Percentiles rank a stretch among this genome's conserved stretches.
phyloP scores from a whole-genome alignment of 2,329 filamentous ascomycete genomes.

The Aspergillus glaucus region DNA sequence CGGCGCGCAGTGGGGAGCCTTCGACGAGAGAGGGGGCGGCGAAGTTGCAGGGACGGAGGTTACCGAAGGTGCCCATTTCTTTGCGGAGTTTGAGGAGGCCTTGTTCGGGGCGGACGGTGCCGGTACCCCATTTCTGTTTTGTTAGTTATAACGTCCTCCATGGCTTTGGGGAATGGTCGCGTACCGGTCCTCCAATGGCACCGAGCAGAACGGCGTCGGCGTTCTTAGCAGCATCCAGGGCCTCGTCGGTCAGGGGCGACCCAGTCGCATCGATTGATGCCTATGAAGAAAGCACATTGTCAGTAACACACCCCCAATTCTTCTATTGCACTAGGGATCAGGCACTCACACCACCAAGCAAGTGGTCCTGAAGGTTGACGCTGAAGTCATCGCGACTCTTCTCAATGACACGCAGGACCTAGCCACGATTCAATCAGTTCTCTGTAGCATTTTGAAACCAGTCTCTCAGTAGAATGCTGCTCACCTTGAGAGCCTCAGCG shows the following conservation, averaged over 20 bases:
- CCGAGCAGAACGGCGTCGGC: slow-evolving; percentile 88
- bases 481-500: slow-evolving; percentile 77
- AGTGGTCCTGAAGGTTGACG: slow-evolving; percentile 85
- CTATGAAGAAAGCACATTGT: slow-evolving; percentile 40
- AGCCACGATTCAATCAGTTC: slow-evolving; percentile 3
- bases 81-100: slow-evolving; percentile 86
- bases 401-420: slow-evolving; percentile 77
- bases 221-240: slow-evolving; percentile 72
- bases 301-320: neutral
- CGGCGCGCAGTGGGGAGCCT: slow-evolving; percentile 77
- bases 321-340: neutral
- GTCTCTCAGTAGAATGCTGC: neutral
- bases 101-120: slow-evolving; percentile 81
- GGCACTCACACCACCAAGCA: slow-evolving; percentile 77
- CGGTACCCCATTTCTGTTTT: slow-evolving; percentile 77
- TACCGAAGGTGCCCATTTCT: slow-evolving; percentile 88
- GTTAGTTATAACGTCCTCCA: slow-evolving; percentile 2
- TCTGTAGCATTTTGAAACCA: neutral
- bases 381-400: slow-evolving; percentile 62
- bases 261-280: slow-evolving; percentile 82
- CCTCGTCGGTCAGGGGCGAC: slow-evolving; percentile 71
- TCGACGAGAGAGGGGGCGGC: slow-evolving; percentile 79
- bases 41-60: slow-evolving; percentile 94
- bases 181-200: slow-evolving; percentile 83
- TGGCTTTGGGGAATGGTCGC: slow-evolving; percentile 11